These are phyloP conservation scores for Sugiyamaella floridensis DNA, from an alignment of 805 yeast genomes.

Conservation along the genomic window DNA sequence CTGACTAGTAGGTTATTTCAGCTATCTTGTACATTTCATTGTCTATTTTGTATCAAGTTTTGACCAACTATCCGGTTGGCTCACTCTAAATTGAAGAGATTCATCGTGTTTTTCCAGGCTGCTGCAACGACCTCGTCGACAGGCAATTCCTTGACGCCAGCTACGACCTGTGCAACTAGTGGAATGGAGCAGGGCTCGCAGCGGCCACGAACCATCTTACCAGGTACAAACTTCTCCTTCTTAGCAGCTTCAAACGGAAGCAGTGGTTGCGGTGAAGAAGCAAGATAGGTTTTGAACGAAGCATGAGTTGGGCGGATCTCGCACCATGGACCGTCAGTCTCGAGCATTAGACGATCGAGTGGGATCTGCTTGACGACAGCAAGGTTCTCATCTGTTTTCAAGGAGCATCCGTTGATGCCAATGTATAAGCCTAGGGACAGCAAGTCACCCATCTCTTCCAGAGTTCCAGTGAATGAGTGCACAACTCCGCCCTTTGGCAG, in stretches of 20 bases:
- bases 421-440: slow-evolving; percentile 57
- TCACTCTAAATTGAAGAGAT: slow-evolving; percentile 35
- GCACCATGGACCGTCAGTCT: slow-evolving; percentile 99
- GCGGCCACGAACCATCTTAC: slow-evolving; percentile 62
- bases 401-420: slow-evolving; percentile 90
- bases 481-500: slow-evolving; percentile 65
- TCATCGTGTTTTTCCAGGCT: slow-evolving; percentile 47
- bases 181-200: slow-evolving; percentile 90
- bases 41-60: background rate
- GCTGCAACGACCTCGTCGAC: slow-evolving; percentile 40
- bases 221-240: slow-evolving; percentile 47
- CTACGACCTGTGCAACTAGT: slow-evolving; percentile 64
- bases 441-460: slow-evolving; percentile 52
- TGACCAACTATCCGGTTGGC: no score
- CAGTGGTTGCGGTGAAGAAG: slow-evolving; percentile 8
- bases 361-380: slow-evolving; percentile 66
- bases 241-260: slow-evolving; percentile 60
- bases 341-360: slow-evolving; percentile 61
- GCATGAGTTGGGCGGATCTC: slow-evolving; percentile 82
- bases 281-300: slow-evolving; percentile 46
- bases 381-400: slow-evolving; percentile 69
- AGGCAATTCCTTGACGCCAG: slow-evolving; percentile 41
- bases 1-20: background rate
- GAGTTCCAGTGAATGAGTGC: slow-evolving; percentile 88
- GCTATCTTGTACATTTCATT: background rate